These are phyloP conservation scores for Straminergon stramineum DNA, from an alignment of 225 moss, liverwort and hornwort genomes.

Conservation along the genomic window DNA sequence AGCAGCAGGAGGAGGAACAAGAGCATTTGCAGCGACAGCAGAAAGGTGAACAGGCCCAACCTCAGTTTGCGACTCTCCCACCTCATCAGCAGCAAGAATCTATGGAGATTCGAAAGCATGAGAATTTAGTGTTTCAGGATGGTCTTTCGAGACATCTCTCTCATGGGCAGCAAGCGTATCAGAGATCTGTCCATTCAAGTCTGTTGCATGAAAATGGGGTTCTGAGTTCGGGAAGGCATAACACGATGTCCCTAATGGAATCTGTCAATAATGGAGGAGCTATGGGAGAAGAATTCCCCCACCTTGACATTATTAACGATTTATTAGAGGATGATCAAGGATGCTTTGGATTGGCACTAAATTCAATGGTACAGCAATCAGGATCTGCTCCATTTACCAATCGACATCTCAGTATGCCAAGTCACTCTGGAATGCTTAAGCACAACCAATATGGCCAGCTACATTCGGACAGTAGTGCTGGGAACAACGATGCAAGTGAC, in stretches of 20 bases:
- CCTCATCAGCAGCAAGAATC: constrained; percentile 38
- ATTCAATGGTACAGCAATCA: constrained; percentile 59
- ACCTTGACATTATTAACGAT: constrained; percentile 95
- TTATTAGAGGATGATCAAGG: constrained; percentile 86
- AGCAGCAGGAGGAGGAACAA: constrained; percentile 56
- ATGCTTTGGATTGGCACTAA: constrained; percentile 66
- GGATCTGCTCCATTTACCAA: constrained; percentile 38
- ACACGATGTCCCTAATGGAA: constrained; percentile 41
- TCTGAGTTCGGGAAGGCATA: constrained; percentile 29
- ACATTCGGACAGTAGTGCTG: constrained; percentile 34
- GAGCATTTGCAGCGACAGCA: constrained; percentile 40
- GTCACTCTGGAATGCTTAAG: constrained; percentile 62
- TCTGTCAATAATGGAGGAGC: constrained; percentile 51
- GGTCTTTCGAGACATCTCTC: constrained; percentile 19
- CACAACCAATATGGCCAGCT: constrained; percentile 72
- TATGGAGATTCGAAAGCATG: constrained; percentile 28
- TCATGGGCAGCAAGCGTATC: constrained; percentile 37
- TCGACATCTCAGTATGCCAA: constrained; percentile 43
- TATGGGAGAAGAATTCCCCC: constrained; percentile 95
- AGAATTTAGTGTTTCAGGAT: constrained; percentile 29
- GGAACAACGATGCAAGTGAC: constrained; percentile 59
- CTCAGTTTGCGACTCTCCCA: constrained; percentile 17
- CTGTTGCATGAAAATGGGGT: constrained; percentile 38
- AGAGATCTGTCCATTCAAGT: constrained; percentile 22
- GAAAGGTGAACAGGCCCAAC: constrained; percentile 36